Conservation (phyloP, 139 green algal genomes). For the Trebouxia sp. region DNA sequence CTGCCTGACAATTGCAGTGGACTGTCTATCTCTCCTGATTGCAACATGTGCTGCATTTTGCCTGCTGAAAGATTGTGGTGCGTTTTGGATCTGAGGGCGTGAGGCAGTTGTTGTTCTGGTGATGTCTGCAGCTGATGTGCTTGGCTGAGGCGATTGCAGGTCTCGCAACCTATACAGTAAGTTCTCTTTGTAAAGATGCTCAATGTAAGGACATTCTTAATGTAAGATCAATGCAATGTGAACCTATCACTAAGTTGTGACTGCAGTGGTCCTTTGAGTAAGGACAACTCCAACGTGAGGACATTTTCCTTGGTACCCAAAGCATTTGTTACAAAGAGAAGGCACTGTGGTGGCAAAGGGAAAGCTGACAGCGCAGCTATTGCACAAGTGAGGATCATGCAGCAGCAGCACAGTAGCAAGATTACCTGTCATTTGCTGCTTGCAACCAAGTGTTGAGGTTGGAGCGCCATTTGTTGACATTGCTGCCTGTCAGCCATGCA, state of each 20-base stretch:
- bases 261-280: too few relatives aligned
- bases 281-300: too few relatives aligned
- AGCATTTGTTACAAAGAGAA: neutral
- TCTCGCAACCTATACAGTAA: constrained; percentile 13
- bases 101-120: neutral
- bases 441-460: constrained; percentile 54
- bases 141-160: neutral
- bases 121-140: neutral
- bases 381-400: too few relatives aligned
- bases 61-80: too few relatives aligned
- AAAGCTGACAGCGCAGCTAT: too few relatives aligned
- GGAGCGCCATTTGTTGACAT: constrained; percentile 41
- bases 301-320: too few relatives aligned
- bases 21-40: neutral
- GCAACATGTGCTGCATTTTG: neutral
- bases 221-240: too few relatives aligned
- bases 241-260: too few relatives aligned
- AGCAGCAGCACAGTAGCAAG: too few relatives aligned
- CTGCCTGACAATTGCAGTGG: neutral
- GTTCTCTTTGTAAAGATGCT: too few relatives aligned
- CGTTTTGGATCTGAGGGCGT: neutral
- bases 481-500: constrained; percentile 58
- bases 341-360: too few relatives aligned
- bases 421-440: constrained; percentile 43
- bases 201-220: too few relatives aligned